phyloP scores from a whole-genome alignment of 1,284 basidiomycete species.

The Psilocybe mexicana region DNA sequence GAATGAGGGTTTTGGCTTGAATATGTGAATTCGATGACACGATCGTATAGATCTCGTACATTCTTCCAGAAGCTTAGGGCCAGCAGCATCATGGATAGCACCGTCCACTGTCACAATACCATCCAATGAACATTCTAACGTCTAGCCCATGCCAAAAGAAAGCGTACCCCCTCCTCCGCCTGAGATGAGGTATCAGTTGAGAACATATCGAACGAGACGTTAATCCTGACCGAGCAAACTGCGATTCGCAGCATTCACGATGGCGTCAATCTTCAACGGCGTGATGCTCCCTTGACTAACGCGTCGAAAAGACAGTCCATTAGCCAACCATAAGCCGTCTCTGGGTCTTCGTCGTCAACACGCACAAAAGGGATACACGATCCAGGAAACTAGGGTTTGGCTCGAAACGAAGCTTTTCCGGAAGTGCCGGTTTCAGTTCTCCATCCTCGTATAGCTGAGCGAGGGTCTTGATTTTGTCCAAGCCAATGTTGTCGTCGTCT shows the following conservation, averaged over 20 bases:
- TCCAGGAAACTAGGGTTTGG: conserved; percentile 43
- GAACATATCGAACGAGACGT: not conserved
- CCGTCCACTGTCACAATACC: conserved; percentile 64
- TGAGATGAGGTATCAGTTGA: conserved; percentile 24
- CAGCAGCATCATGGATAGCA: conserved; percentile 86
- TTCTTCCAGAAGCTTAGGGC: conserved; percentile 70
- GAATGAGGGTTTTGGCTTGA: not conserved
- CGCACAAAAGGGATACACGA: conserved; percentile 64
- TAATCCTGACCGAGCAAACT: conserved; percentile 61
- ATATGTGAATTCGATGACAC: not conserved
- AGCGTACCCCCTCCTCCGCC: conserved; percentile 70
- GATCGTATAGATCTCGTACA: conserved; percentile 43
- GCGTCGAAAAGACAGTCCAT: not conserved
- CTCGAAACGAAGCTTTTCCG: conserved; percentile 36
- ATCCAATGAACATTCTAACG: not conserved
- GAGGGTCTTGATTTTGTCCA: conserved; percentile 53
- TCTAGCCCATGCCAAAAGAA: not conserved
- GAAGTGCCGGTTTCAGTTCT: conserved; percentile 18
- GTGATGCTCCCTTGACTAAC: conserved; percentile 80
- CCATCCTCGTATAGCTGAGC: conserved; percentile 47
- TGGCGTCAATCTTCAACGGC: conserved; percentile 67
- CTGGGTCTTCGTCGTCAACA: conserved; percentile 13
- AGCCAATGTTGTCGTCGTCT: conserved; percentile 35
- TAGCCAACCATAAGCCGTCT: not conserved
- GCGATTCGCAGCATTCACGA: conserved; percentile 88